A percentile compares a stretch with the other conserved stretches of the same genome.
These are phyloP conservation scores for Microbotryomycetes sp. DNA, from an alignment of 1,284 basidiomycete genomes.

Conservation along the genomic window DNA sequence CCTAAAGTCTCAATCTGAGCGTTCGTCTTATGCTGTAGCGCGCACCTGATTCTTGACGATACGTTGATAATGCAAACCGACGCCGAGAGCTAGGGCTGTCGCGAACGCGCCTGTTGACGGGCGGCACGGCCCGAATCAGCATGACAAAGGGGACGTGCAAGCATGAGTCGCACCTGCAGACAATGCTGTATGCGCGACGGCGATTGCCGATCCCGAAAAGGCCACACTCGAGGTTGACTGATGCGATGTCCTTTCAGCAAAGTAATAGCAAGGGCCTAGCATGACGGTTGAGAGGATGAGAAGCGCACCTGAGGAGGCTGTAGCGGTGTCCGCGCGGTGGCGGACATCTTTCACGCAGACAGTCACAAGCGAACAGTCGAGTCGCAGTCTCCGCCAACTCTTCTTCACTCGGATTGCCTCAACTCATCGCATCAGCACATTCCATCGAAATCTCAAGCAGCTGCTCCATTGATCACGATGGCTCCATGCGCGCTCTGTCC, in stretches of 20 bases:
- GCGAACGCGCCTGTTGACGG: slow-evolving; percentile 55
- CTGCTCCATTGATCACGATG: slow-evolving; percentile 15
- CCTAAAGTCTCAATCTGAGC: too few relatives aligned
- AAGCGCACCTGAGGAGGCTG: too few relatives aligned
- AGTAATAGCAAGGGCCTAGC: too few relatives aligned
- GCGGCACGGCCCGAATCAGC: slow-evolving; percentile 40
- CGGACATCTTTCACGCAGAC: too few relatives aligned
- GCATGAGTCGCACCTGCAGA: not conserved
- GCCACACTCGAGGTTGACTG: too few relatives aligned
- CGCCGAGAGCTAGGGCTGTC: slow-evolving; percentile 60
- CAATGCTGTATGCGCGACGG: not conserved
- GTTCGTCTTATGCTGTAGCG: slow-evolving; percentile 5
- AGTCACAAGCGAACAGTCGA: too few relatives aligned
- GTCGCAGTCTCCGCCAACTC: too few relatives aligned
- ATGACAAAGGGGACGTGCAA: not conserved
- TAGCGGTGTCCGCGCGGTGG: too few relatives aligned
- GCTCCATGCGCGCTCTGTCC: slow-evolving; percentile 34
- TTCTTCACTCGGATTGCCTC: too few relatives aligned
- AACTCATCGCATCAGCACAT: not conserved
- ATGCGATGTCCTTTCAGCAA: too few relatives aligned
- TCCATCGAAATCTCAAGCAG: not conserved
- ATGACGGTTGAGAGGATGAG: too few relatives aligned
- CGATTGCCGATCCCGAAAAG: too few relatives aligned
- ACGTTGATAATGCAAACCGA: slow-evolving; percentile 68
- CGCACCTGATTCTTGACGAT: slow-evolving; percentile 77